A percentile compares a stretch with the other conserved stretches of the same genome.
These are phyloP conservation scores for Sugiyamaella sp. DNA, from an alignment of 1,139 yeast genomes.

Conservation along the genomic window DNA sequence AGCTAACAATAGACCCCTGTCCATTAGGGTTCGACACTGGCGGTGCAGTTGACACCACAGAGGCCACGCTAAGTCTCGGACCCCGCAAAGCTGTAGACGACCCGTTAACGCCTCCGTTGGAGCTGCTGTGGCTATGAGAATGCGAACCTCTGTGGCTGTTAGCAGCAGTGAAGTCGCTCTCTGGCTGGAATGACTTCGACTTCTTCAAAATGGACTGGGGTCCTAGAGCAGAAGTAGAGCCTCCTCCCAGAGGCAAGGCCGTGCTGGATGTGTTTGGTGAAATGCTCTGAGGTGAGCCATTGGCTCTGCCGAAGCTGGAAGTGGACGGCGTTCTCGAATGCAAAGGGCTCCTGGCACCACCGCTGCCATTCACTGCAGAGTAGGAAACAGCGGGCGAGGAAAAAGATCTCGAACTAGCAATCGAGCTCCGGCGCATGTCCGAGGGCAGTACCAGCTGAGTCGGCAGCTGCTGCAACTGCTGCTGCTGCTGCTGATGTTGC, in stretches of 20 bases:
- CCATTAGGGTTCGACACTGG: slow-evolving; percentile 8
- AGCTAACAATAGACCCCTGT: neutral
- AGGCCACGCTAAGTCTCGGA: neutral
- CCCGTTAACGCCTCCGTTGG: neutral
- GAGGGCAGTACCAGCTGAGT: slow-evolving; percentile 38
- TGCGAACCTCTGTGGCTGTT: neutral
- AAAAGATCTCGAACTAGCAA: slow-evolving; percentile 27
- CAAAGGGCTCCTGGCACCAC: slow-evolving; percentile 11
- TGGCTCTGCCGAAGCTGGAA: slow-evolving; percentile 3
- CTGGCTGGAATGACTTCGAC: slow-evolving; percentile 13
- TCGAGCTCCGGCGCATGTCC: slow-evolving; percentile 36
- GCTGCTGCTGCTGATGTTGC: slow-evolving; percentile 12
- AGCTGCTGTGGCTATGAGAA: neutral
- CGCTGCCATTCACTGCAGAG: slow-evolving; percentile 6
- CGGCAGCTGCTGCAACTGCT: slow-evolving; percentile 20
- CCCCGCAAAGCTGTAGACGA: slow-evolving; percentile 7
- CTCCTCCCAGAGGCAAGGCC: neutral
- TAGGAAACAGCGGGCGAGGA: slow-evolving; percentile 25
- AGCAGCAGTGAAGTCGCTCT: neutral
- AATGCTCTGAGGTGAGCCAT: slow-evolving; percentile 1
- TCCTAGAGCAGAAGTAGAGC: slow-evolving; percentile 16
- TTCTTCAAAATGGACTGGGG: slow-evolving; percentile 22
- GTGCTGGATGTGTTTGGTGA: neutral
- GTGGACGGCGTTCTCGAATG: slow-evolving; percentile 17
- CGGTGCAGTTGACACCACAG: neutral